Percentiles rank a stretch among this genome's conserved stretches.
phyloP scores from a whole-genome alignment of 2,329 filamentous ascomycete species.

The Pseudocercospora crystallina region DNA sequence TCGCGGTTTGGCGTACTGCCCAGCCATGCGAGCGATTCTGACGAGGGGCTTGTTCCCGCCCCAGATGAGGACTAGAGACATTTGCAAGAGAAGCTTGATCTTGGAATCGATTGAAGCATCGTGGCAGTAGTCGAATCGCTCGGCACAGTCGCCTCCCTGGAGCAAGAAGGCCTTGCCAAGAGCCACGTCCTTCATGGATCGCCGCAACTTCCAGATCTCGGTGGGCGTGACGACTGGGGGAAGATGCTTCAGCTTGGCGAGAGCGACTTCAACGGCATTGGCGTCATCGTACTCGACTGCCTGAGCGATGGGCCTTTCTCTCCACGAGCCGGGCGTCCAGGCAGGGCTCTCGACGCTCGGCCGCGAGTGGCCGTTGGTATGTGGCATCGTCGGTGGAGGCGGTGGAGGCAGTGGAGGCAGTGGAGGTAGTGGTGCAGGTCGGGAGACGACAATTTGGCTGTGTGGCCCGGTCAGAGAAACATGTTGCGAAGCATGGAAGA shows the following conservation, averaged over 20 bases:
- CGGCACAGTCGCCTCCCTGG: slow-evolving; percentile 94
- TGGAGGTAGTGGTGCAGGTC: no score
- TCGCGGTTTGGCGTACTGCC: slow-evolving; percentile 90
- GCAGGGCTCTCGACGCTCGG: not conserved
- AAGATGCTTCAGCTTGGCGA: slow-evolving; percentile 64
- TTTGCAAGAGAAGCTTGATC: slow-evolving; percentile 93
- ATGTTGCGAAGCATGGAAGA: no score
- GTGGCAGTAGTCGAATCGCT: slow-evolving; percentile 95
- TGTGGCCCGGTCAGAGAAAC: no score
- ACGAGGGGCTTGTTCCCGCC: slow-evolving; percentile 80
- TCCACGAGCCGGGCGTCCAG: slow-evolving; percentile 71
- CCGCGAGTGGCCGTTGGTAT: slow-evolving; percentile 4
- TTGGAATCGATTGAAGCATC: slow-evolving; percentile 89
- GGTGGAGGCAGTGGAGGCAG: no score
- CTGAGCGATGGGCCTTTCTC: slow-evolving; percentile 76
- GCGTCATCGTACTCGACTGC: slow-evolving; percentile 67
- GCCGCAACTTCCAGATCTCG: slow-evolving; percentile 78
- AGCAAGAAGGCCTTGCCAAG: slow-evolving; percentile 88
- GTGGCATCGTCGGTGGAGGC: no score
- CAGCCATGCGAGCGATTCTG: slow-evolving; percentile 91
- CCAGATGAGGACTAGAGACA: slow-evolving; percentile 95
- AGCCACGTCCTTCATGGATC: slow-evolving; percentile 79
- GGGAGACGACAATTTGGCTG: no score
- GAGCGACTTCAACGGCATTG: slow-evolving; percentile 58
- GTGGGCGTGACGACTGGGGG: slow-evolving; percentile 77